Evolutionary conservation across 176 grass and related monocot genomes (phyloP), one percentile per base, ranked within the genome.

Genomic region (Lolium multiflorum): DNA sequence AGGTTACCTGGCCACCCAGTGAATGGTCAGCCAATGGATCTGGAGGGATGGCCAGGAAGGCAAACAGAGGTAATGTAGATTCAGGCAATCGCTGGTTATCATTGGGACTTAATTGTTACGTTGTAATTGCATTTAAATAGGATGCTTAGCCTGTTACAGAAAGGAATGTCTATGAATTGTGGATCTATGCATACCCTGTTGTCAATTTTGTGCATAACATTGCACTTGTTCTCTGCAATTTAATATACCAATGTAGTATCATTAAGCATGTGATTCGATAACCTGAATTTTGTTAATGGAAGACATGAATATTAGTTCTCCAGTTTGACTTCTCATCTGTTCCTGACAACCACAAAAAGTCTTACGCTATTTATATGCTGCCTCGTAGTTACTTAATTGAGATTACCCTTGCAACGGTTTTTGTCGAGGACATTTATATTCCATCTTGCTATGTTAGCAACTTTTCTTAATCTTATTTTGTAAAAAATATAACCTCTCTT

Each of bases 1-100:
- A 97, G 97, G 89, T 81, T 97, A 89, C 67, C 90, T 87, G 82
- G 88, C 54, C 89, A 97, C 87, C 86, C 89, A 70, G 80, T 87
- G 74, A 99, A 93, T 93, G 92, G 94, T 90, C 89, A 93, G 82
- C 97, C 92, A 57, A 99, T 99, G 97, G 97, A 99, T 85, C 74
- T 97, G 59, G 97, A 99, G 87, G 90, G 87, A 63, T 92, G 92
- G 92, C 85, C 94, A 67, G 97, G 90, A 67, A 94, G 90, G 79
- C 94, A 97, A 88, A 90, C 97, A 61, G 92, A 99, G 89, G 97
- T 97, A 90, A 76, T 78, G n/a, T 38, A 74, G 13, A 63, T 92
- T 77, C 21, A 52, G 72, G n/a, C 70, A 83, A 51, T 20, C 21
- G 26, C 83, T 76, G 64, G 14, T 69, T 85, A 73, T 55, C 18